Conservation (phyloP, 225 moss, liverwort and hornwort species). For the Neckera pumila region DNA sequence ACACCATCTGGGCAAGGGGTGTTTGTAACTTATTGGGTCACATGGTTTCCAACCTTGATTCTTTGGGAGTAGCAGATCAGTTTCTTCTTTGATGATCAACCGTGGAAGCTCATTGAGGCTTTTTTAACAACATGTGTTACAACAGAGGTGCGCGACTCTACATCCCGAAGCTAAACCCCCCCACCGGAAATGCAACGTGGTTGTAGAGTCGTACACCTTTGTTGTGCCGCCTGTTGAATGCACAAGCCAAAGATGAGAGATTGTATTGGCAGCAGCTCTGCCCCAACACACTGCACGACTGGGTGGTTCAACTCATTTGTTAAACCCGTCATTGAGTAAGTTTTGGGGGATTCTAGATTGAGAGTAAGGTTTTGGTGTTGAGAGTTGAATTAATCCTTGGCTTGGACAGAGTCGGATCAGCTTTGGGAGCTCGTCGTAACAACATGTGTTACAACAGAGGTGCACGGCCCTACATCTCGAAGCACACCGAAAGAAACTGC, state of each 20-base stretch:
- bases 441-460: slow-evolving; percentile 12
- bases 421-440: neutral
- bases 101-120: neutral
- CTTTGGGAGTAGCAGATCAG: neutral
- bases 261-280: neutral
- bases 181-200: neutral
- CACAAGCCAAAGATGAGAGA: neutral
- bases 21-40: neutral
- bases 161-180: neutral
- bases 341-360: neutral
- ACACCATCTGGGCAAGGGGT: neutral
- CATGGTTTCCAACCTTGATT: neutral
- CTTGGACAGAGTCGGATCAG: neutral
- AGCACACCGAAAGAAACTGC: neutral
- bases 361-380: no score
- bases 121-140: neutral
- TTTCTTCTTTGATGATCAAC: neutral
- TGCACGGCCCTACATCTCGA: slow-evolving; percentile 16
- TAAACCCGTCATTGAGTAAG: neutral
- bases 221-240: slow-evolving; percentile 15
- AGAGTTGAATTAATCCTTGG: neutral
- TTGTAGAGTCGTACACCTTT: slow-evolving; percentile 45
- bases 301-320: neutral
- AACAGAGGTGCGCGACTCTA: slow-evolving; percentile 21
- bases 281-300: neutral